Evolutionary conservation across 352 stramenopile species (phyloP), one percentile per base, ranked within the genome.

Genomic region (Phytophthora colocasiae): DNA sequence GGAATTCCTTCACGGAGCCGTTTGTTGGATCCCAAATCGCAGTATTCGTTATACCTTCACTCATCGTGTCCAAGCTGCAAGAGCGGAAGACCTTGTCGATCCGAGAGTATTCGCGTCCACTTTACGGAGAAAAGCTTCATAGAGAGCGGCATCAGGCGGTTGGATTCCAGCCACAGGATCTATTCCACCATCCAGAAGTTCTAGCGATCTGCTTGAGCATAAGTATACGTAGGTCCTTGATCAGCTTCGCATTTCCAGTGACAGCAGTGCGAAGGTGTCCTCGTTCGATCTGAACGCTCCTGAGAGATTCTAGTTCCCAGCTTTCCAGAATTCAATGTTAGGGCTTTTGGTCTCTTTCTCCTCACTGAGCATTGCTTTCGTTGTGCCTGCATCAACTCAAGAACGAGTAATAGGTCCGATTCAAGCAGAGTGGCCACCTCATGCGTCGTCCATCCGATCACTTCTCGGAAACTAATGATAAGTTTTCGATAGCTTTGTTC

Each of bases 61-160:
- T 11, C 44, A 56, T 63, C 6, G 56, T 36, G 10, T 34, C 24
- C 17, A 59, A 36, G 11, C 40, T 24, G 26, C 44, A 55, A 4
- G 19, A 22, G 1, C 31, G 43, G 15, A 62, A 62, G 1, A 62
- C 53, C 2, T 63, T 34, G 7, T 69, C 52, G 8, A 66, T 66
- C 15, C 26, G 58, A 32, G 40, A 14, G 39, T 69, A 11, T 69
- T 57, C 1, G 12, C 34, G 7, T 69, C 34, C 32, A 63, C 8
- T 44, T 66, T 43, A 11, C 15, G 14, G 6, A 66, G 11, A 6
- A 38, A 61, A 17, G 40, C 41, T 1, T 47, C 24, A 22, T 41
- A 62, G 11, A 62, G 1, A 6, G 19, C 40, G 3, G 6, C 46
- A 39, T 59, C 29, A 5, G 58, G 19, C 9, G 38, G 44, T 17